phyloP scores from a whole-genome alignment of 371 early-diverging fungal species.

The Lichtheimia hyalospora region DNA sequence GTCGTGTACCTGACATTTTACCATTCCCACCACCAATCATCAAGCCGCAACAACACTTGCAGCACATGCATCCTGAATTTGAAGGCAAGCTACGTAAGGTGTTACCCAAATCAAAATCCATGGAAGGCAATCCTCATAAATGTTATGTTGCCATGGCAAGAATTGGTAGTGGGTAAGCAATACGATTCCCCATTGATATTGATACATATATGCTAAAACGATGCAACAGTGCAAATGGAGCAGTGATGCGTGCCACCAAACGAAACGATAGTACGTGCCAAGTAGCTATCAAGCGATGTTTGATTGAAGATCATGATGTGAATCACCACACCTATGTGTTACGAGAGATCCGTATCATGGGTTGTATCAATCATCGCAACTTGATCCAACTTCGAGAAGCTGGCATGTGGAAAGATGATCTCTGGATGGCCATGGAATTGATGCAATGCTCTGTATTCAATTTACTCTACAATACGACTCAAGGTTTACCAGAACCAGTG shows the following conservation, averaged over 20 bases:
- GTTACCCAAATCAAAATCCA: constrained; percentile 40
- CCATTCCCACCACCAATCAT: constrained; percentile 39
- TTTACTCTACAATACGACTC: constrained; percentile 37
- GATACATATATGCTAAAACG: no score
- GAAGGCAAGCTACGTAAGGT: constrained; percentile 48
- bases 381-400: constrained; percentile 43
- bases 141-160: constrained; percentile 35
- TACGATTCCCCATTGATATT: not conserved
- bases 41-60: constrained; percentile 20
- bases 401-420: constrained; percentile 42
- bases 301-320: constrained; percentile 47
- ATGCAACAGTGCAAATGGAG: constrained; percentile 28
- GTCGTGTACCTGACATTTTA: constrained; percentile 32
- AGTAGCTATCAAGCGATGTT: constrained; percentile 54
- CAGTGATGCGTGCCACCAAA: constrained; percentile 28
- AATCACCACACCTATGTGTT: constrained; percentile 46
- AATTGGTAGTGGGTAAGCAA: constrained; percentile 52
- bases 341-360: constrained; percentile 52
- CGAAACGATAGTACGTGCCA: constrained; percentile 23
- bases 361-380: constrained; percentile 38
- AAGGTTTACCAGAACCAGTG: constrained; percentile 42
- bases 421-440: constrained; percentile 55
- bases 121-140: constrained; percentile 41
- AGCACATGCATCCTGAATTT: constrained; percentile 40
- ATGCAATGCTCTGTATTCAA: constrained; percentile 54